Base-by-base conservation (phyloP, 2,329 filamentous ascomycete genomes). In the Ceratocystis alfenasii region DNA sequence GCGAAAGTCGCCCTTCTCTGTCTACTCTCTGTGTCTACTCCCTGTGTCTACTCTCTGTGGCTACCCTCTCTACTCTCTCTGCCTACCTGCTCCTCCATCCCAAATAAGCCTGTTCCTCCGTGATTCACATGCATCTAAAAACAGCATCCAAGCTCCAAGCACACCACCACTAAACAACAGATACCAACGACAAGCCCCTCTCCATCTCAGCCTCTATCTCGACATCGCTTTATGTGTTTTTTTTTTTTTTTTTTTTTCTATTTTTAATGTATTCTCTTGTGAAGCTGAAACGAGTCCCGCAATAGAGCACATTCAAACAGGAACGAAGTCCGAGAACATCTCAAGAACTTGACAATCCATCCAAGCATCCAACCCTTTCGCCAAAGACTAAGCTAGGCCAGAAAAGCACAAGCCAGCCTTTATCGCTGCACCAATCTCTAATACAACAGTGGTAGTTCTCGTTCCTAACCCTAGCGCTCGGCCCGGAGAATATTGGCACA, bases 61-160 rank as follows among this genome's bases (percentile, higher is more conserved):
- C n/a, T n/a, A n/a, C n/a, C n/a, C n/a, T n/a, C n/a, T 22, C 22
- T 22, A 22, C 22, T 20, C 46, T 7, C n/a, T 12, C 44, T 17
- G 22, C 2, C n/a, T 28, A 53, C 48, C 48, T 53, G 17, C 48
- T 20, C 17, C 50, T 30, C 48, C 48, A 6, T 33, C 55, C 28
- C 17, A 57, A 30, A 30, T 57, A 17, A 57, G 12, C 17, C 53
- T 59, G 17, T 10, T 59, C 55, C 55, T 59, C 55, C 55, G 30
- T 59, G 55, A 59, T 59, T 59, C 55, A 59, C 55, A 59, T 59
- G 17, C 55, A 59, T 59, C 55, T 59, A 59, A 59, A 59, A 59
- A 59, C 55, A 59, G 28, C 12, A n/a, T n/a, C 28, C 55, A 33
- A 33, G 53, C 28, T 59, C 28, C 12, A 59, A 30, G 5, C 15